Percentiles rank a stretch among this genome's conserved stretches.
phyloP scores from a whole-genome alignment of 352 stramenopile genomes.

The Phytophthora pistaciae region DNA sequence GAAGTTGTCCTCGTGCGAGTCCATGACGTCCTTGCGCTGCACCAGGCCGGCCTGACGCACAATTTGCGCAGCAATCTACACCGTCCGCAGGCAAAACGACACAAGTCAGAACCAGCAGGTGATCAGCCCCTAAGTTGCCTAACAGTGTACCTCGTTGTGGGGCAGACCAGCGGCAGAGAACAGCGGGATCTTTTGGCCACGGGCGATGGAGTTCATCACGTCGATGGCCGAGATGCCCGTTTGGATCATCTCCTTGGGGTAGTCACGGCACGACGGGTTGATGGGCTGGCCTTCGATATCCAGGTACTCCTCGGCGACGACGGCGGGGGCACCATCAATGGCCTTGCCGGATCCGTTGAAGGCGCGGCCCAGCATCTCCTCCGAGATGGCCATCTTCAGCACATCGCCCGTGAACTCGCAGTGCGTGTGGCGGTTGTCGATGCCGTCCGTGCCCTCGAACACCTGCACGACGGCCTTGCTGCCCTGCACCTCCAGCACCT shows the following conservation, averaged over 20 bases:
- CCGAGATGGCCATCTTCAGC: slow-evolving; percentile 99
- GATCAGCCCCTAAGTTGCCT: not conserved
- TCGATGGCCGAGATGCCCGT: slow-evolving; percentile 99
- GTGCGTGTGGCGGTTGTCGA: slow-evolving; percentile 99
- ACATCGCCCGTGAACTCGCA: slow-evolving; percentile 99
- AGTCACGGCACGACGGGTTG: slow-evolving; percentile 99
- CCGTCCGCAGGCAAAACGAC: not conserved
- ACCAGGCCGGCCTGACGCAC: slow-evolving; percentile 98
- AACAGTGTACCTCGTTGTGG: slow-evolving; percentile 93
- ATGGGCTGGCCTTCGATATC: slow-evolving; percentile 99
- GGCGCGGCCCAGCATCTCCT: slow-evolving; percentile 98
- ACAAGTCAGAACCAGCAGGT: slow-evolving; percentile 5
- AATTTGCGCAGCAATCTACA: slow-evolving; percentile 98
- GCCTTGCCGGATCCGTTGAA: slow-evolving; percentile 99
- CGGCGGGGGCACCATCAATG: slow-evolving; percentile 97
- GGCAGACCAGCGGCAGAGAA: slow-evolving; percentile 99
- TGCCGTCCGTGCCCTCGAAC: slow-evolving; percentile 99
- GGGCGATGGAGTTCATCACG: slow-evolving; percentile 99
- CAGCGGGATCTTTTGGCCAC: slow-evolving; percentile 99
- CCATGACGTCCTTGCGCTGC: slow-evolving; percentile 98
- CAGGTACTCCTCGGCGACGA: slow-evolving; percentile 98
- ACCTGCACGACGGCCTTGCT: slow-evolving; percentile 97
- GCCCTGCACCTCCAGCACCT: slow-evolving; percentile 98
- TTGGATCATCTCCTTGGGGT: slow-evolving; percentile 99
- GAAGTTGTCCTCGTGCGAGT: slow-evolving; percentile 99